Percentiles rank a stretch among this genome's conserved stretches.
Evolutionary conservation across 768 basidiomycete species (phyloP).

Genomic region (Mycena indigotica): DNA sequence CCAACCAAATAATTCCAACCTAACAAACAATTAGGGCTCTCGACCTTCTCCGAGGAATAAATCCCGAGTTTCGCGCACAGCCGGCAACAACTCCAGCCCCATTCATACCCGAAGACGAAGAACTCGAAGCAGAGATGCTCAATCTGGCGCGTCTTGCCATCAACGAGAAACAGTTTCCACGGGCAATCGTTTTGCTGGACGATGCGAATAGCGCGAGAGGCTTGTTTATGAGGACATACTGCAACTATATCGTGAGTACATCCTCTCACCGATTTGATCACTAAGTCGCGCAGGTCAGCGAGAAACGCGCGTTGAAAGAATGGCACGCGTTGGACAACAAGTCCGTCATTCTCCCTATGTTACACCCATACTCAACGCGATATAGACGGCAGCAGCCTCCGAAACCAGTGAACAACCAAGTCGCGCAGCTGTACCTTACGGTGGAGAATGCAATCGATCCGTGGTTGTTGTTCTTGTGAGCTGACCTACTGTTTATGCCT

Average conservation of each 20-base stretch:
- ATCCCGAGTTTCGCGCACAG: slow-evolving; percentile 30
- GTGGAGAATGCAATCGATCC: slow-evolving; percentile 54
- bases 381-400: slow-evolving; percentile 50
- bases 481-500: slow-evolving; percentile 14
- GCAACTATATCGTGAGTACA: slow-evolving; percentile 20
- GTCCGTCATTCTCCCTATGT: slow-evolving; percentile 32
- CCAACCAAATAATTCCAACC: slow-evolving; percentile 19
- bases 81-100: slow-evolving; percentile 30
- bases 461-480: slow-evolving; percentile 68
- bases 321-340: slow-evolving; percentile 57
- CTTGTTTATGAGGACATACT: slow-evolving; percentile 18
- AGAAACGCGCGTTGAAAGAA: slow-evolving; percentile 59
- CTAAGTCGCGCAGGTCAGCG: slow-evolving; percentile 15
- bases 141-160: slow-evolving; percentile 56
- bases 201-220: slow-evolving; percentile 48
- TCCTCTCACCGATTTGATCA: too few relatives aligned
- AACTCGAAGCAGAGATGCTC: slow-evolving; percentile 55
- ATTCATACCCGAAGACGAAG: slow-evolving; percentile 43
- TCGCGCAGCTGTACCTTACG: slow-evolving; percentile 48
- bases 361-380: neutral
- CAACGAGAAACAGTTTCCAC: slow-evolving; percentile 60
- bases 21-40: slow-evolving; percentile 48
- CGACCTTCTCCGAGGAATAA: slow-evolving; percentile 46
- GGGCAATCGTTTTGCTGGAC: slow-evolving; percentile 54
- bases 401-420: slow-evolving; percentile 48